phyloP scores from a whole-genome alignment of 2,329 filamentous ascomycete species.

The Endothia cerciana region DNA sequence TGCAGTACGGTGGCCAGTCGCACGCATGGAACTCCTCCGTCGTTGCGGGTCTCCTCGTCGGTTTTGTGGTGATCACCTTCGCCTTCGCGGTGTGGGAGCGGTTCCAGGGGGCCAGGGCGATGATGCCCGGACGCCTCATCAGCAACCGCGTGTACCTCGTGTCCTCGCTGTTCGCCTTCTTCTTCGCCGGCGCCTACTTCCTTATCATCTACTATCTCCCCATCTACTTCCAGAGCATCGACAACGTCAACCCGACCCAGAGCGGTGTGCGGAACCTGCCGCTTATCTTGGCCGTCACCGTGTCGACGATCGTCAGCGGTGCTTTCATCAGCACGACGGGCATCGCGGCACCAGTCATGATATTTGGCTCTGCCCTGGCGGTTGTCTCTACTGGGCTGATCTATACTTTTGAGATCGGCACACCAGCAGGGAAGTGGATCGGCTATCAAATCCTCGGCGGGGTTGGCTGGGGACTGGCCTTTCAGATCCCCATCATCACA shows the following conservation, averaged over 20 bases:
- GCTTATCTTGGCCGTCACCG: slow-evolving; percentile 42
- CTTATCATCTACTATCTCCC: slow-evolving; percentile 52
- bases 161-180: slow-evolving; percentile 45
- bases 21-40: slow-evolving; percentile 41
- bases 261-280: slow-evolving; percentile 47
- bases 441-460: slow-evolving; percentile 54
- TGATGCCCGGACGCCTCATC: slow-evolving; percentile 52
- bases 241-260: slow-evolving; percentile 42
- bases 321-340: slow-evolving; percentile 39
- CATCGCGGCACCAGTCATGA: slow-evolving; percentile 41
- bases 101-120: slow-evolving; percentile 49
- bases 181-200: slow-evolving; percentile 49
- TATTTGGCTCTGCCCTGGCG: slow-evolving; percentile 43
- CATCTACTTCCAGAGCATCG: slow-evolving; percentile 56
- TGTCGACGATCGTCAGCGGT: slow-evolving; percentile 43
- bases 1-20: slow-evolving; percentile 48
- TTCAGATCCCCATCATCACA: slow-evolving; percentile 50
- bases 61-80: slow-evolving; percentile 33
- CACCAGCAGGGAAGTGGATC: slow-evolving; percentile 44
- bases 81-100: slow-evolving; percentile 40
- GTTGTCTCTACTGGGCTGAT: slow-evolving; percentile 42
- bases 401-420: slow-evolving; percentile 42
- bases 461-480: slow-evolving; percentile 47
- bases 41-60: slow-evolving; percentile 43
- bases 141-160: slow-evolving; percentile 48